Evolutionary conservation across 202 grass and related monocot species (phyloP), one percentile per base, ranked within the genome.

Genomic region (Carex sylvatica): DNA sequence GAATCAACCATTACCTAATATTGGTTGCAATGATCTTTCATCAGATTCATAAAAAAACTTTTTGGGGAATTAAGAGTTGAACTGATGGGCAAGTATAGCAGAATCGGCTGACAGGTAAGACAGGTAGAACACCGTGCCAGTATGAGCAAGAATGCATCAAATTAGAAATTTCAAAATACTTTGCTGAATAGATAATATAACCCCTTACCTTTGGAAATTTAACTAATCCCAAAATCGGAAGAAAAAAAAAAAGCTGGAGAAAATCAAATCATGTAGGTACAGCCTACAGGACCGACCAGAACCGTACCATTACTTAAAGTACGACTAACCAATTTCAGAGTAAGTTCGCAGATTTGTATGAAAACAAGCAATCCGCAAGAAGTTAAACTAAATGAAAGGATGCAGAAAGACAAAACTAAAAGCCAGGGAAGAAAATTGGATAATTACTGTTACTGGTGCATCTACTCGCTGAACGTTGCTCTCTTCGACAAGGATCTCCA

Each of bases 401-500:
- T n/a, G 3, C 23, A 84, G 46, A 26, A 16, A 65, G 38, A 47
- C 10, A 11, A 40, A 28, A 19, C 4, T 13, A 15, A 56, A 2
- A 12, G 24, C 7, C 20, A 46, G 18, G 51, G 40, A 44, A 12
- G 2, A 22, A 30, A 8, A n/a, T 4, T 26, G 19, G 6, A 2
- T 16, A 59, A 42, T 53, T 94, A 97, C 96, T 58, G 96, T 98
- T 56, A 98, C 96, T 30, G 96, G 96, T 53, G 96, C 96, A 46
- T 95, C 92, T 61, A 98, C 91, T 71, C 96, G 89, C 79, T 98
- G 92, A 49, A 98, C 96, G 69, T 95, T 98, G 86, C 96, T 98
- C 92, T 98, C 96, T 88, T 98, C 96, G 70, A 98, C 91, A 42
- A 98, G 93, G 89, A 98, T 98, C 85, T 98, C 92, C 92, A 93